Evolutionary conservation across 331 rosid species (phyloP), one percentile per base, ranked within the genome.

Genomic region (Malus hybrid): DNA sequence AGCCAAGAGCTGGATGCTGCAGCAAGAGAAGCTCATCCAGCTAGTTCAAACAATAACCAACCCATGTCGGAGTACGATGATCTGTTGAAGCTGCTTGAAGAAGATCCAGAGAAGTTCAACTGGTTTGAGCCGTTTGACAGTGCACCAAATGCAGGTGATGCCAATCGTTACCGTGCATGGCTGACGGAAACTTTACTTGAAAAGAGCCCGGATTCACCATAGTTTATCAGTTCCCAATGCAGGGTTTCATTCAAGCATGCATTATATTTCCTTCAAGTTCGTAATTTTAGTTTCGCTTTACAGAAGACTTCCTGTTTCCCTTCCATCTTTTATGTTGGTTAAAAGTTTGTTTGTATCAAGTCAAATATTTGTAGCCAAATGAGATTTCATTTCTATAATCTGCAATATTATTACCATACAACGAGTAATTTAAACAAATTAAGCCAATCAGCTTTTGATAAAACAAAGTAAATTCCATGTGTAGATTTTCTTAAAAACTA

Each of bases 31-130:
- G 71, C 59, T 22, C 59, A 57, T 62, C 70, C 71, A 50, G 42
- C 39, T 11, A 28, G 57, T 82, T 68, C 69, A 16, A 12, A 65
- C 44, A 62, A 77, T 57, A 67, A 32, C 63, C 77, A 76, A 32
- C 22, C 72, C 55, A 48, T 61, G 24, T 31, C 10, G 7, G 85
- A 77, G 59, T 65, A 66, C 12, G 76, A 50, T 75, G 56, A 81
- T 32, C 44, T 78, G 16, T 77, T 69, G 72, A 70, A 48, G 27
- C 68, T 67, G 75, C 84, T 82, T 46, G 86, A 82, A 70, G 85
- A 68, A 8, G 79, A 77, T 29, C 74, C 36, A 1, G 72, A 44
- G 22, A 74, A 70, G 24, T 62, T 10, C 20, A 27, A 79, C 15
- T 9, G 57, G 10, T 24, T 42, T 39, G 44, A 39, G 44, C 44